A percentile compares a stretch with the other conserved stretches of the same genome.
Evolutionary conservation across 805 yeast species (phyloP).

Genomic region (Yarrowia keelungensis): DNA sequence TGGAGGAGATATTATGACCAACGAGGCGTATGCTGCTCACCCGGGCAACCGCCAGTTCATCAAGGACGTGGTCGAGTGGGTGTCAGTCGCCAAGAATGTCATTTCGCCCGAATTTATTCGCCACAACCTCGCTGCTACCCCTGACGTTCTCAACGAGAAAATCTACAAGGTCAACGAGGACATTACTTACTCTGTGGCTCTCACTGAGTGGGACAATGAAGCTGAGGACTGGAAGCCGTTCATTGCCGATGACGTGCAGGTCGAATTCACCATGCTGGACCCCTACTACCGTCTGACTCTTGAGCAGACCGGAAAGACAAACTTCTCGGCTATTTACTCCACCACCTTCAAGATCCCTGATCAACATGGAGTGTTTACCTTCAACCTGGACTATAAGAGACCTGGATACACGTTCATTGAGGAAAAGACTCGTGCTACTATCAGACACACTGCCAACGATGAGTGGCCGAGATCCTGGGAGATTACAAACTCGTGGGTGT

Average conservation of each 20-base stretch:
- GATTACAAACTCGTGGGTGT: conserved; percentile 92
- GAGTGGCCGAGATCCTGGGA: conserved; percentile 94
- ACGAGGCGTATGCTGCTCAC: conserved; percentile 48
- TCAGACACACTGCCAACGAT: conserved; percentile 93
- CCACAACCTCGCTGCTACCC: conserved; percentile 58
- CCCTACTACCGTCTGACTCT: conserved; percentile 89
- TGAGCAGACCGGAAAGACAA: conserved; percentile 52
- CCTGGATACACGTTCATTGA: conserved; percentile 73
- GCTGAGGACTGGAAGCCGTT: conserved; percentile 74
- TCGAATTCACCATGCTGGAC: conserved; percentile 88
- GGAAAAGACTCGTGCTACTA: conserved; percentile 74
- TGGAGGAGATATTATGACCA: conserved; percentile 69
- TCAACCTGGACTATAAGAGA: conserved; percentile 76
- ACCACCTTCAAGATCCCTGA: conserved; percentile 79
- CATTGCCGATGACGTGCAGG: conserved; percentile 65
- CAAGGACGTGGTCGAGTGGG: conserved; percentile 68
- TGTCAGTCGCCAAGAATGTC: conserved; percentile 71
- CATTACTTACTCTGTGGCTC: conserved; percentile 58
- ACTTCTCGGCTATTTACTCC: conserved; percentile 55
- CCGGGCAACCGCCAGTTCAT: conserved; percentile 52
- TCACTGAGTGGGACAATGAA: conserved; percentile 55
- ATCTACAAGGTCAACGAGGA: conserved; percentile 79
- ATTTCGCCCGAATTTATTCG: conserved; percentile 61
- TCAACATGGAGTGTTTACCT: conserved; percentile 96
- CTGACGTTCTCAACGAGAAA: conserved; percentile 47